Evolutionary conservation across 2,329 filamentous ascomycete species (phyloP).

Genomic region (Calonectria honghensis): DNA sequence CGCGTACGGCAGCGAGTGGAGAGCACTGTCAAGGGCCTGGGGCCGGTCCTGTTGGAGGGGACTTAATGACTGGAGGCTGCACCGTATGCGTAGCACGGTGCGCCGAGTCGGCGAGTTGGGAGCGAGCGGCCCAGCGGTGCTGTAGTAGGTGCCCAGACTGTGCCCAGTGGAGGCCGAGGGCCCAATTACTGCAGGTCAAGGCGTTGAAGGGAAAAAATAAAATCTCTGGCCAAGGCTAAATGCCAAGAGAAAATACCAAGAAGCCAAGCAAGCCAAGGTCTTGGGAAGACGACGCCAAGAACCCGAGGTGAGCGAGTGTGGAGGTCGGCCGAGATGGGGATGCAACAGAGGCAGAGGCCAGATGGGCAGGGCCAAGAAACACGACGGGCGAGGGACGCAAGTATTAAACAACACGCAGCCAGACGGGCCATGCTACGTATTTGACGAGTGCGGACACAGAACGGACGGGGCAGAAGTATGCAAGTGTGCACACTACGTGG

Average conservation of each 20-base stretch:
- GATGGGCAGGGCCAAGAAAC: conserved; percentile 21
- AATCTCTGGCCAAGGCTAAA: conserved; percentile 31
- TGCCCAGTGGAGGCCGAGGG: conserved; percentile 9
- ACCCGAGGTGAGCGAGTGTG: conserved; percentile 30
- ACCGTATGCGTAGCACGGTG: conserved; percentile 49
- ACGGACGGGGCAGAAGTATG: conserved; percentile 21
- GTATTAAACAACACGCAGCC: conserved; percentile 28
- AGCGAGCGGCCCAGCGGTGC: conserved; percentile 31
- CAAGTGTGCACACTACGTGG: conserved; percentile 30
- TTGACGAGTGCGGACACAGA: conserved; percentile 23
- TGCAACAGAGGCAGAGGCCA: conserved; percentile 19
- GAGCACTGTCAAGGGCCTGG: conserved; percentile 49
- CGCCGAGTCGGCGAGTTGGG: conserved; percentile 34
- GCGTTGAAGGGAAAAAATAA: conserved; percentile 31
- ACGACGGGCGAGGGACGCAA: conserved; percentile 18
- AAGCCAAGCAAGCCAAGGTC: conserved; percentile 39
- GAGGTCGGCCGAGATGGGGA: conserved; percentile 31
- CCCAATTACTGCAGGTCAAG: conserved; percentile 29
- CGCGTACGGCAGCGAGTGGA: conserved; percentile 41
- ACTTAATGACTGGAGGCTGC: conserved; percentile 15
- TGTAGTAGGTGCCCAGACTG: conserved; percentile 22
- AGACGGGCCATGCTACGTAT: conserved; percentile 30
- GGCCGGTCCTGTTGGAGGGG: conserved; percentile 43
- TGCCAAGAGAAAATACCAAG: conserved; percentile 38
- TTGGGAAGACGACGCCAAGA: conserved; percentile 35